Percentiles rank a stretch among this genome's conserved stretches.
phyloP scores from a whole-genome alignment of 2,329 filamentous ascomycete species.

The Diaporthe aspalathi region DNA sequence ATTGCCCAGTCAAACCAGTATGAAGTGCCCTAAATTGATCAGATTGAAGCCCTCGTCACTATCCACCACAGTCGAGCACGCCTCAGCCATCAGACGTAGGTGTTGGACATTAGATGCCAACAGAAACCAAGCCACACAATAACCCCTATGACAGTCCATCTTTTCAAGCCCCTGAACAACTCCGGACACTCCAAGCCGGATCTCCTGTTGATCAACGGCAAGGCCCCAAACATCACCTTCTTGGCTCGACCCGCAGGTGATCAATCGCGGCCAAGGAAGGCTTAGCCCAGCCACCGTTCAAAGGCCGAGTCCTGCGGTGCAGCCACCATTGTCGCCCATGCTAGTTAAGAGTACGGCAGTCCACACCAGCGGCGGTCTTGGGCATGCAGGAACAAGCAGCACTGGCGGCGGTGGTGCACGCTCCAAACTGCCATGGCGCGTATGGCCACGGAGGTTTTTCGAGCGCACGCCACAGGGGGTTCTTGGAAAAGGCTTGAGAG shows the following conservation, averaged over 20 bases:
- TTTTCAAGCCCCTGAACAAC: neutral
- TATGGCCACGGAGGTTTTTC: neutral
- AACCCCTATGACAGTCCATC: neutral
- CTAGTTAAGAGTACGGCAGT: too few species aligned
- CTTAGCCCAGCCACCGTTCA: neutral
- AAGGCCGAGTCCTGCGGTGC: too few species aligned
- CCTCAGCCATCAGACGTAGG: neutral
- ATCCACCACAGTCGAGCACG: neutral
- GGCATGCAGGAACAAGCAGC: neutral
- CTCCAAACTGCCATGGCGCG: neutral
- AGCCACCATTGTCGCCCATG: neutral
- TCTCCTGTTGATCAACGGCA: conserved; percentile 18
- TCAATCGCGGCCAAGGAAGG: neutral
- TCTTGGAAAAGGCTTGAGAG: neutral
- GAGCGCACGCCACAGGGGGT: conserved; percentile 16
- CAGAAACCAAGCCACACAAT: conserved; percentile 10
- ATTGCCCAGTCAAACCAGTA: conserved; percentile 18
- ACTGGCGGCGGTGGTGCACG: too few species aligned
- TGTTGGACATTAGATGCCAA: conserved; percentile 29
- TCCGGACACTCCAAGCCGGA: conserved; percentile 19
- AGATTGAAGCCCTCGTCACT: neutral
- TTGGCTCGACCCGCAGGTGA: conserved; percentile 27
- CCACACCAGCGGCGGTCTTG: neutral
- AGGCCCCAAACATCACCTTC: conserved; percentile 18
- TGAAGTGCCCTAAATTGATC: conserved; percentile 24